These are phyloP conservation scores for Sanghuangporus sanghuang DNA, from an alignment of 1,284 basidiomycete species.

Conservation along the genomic window DNA sequence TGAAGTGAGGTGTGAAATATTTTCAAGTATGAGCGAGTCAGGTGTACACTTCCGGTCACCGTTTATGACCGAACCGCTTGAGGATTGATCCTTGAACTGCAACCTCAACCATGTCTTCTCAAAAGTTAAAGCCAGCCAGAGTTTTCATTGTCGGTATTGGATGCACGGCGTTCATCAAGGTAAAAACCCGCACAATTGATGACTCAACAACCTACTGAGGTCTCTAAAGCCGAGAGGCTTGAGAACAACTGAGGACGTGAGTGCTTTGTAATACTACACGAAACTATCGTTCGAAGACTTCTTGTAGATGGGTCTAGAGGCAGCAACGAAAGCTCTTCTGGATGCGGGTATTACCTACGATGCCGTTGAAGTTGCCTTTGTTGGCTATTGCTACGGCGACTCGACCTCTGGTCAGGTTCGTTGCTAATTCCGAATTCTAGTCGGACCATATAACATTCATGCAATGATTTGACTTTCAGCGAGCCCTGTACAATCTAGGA, in stretches of 20 bases:
- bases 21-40: not conserved
- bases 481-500: slow-evolving; percentile 82
- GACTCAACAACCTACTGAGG: slow-evolving; percentile 4
- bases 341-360: slow-evolving; percentile 87
- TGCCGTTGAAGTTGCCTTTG: slow-evolving; percentile 66
- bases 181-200: slow-evolving; percentile 21
- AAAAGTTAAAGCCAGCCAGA: slow-evolving; percentile 35
- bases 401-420: slow-evolving; percentile 75
- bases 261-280: slow-evolving; percentile 20
- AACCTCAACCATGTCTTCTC: not conserved
- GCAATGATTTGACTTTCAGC: slow-evolving; percentile 29
- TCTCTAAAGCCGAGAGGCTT: slow-evolving; percentile 49
- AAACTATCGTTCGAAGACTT: not conserved
- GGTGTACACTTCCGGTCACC: not conserved
- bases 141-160: slow-evolving; percentile 74
- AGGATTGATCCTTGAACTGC: not conserved
- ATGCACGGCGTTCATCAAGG: slow-evolving; percentile 80
- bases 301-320: slow-evolving; percentile 72
- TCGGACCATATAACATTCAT: not conserved
- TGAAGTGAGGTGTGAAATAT: not conserved
- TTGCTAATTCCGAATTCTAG: not conserved
- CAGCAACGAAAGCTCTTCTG: slow-evolving; percentile 77
- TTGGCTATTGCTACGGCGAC: slow-evolving; percentile 79
- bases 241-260: slow-evolving; percentile 63
- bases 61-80: not conserved